These are phyloP conservation scores for Tolypocladium inflatum DNA, from an alignment of 2,329 filamentous ascomycete species.

Conservation along the genomic window DNA sequence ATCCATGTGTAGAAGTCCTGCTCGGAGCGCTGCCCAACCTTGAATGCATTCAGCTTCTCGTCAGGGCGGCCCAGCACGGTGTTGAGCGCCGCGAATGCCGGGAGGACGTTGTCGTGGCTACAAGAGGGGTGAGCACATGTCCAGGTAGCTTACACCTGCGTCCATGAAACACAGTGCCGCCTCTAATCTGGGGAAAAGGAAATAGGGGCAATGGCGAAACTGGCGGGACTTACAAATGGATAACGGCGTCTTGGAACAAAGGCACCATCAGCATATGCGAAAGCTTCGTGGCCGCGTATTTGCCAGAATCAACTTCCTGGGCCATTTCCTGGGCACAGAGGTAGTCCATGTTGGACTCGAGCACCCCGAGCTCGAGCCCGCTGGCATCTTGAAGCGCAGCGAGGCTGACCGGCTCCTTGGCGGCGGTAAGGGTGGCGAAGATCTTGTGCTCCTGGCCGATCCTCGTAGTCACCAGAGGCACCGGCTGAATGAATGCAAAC, in stretches of 20 bases:
- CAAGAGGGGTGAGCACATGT: background rate
- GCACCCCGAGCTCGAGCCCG: constrained; percentile 1
- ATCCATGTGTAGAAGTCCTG: constrained; percentile 10
- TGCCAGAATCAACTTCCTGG: constrained; percentile 1
- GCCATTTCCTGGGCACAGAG: constrained; percentile 7
- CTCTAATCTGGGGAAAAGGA: background rate
- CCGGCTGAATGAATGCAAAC: background rate
- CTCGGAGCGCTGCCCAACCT: constrained; percentile 6
- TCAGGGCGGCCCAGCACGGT: constrained; percentile 2
- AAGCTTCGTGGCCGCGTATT: constrained; percentile 5
- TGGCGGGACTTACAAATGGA: constrained; percentile 6
- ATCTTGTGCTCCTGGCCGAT: constrained; percentile 9
- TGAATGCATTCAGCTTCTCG: constrained; percentile 8
- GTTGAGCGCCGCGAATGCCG: constrained; percentile 7
- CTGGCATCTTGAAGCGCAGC: constrained; percentile 3
- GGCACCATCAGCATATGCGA: constrained; percentile 6
- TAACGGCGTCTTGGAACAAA: constrained; percentile 7
- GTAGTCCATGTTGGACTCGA: constrained; percentile 9
- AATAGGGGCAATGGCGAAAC: background rate
- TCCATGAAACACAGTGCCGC: background rate
- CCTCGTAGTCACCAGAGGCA: constrained; percentile 6
- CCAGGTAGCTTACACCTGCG: background rate
- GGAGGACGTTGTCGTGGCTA: constrained; percentile 9
- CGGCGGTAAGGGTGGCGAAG: constrained; percentile 3
- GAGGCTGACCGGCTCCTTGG: constrained; percentile 4